Evolutionary conservation across 2,329 filamentous ascomycete genomes (phyloP).

Genomic region (Westerdykella sp.): DNA sequence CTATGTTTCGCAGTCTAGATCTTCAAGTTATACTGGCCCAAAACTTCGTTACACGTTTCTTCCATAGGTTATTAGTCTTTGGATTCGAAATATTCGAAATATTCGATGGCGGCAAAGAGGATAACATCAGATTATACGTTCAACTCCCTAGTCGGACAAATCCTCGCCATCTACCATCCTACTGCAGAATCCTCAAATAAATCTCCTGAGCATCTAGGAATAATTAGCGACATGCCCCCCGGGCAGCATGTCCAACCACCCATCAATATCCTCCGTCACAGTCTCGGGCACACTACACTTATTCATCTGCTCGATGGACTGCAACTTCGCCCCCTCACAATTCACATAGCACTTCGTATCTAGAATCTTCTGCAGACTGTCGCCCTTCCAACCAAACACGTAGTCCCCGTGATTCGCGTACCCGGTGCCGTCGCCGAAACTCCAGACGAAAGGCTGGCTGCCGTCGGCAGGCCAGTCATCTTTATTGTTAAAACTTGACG

Average conservation of each 20-base stretch:
- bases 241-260: constrained; percentile 1
- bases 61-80: neutral
- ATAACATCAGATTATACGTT: neutral
- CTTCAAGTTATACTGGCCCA: too few relatives aligned
- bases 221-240: neutral
- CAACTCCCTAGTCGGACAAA: neutral
- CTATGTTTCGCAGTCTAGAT: too few relatives aligned
- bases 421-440: constrained; percentile 27
- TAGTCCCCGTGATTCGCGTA: constrained; percentile 47
- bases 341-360: constrained; percentile 8
- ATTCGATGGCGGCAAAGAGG: too few relatives aligned
- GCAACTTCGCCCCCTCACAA: constrained; percentile 7
- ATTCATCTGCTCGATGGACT: constrained; percentile 8
- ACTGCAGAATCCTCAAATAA: constrained; percentile 36
- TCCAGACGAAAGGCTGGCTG: constrained; percentile 14
- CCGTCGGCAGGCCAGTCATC: constrained; percentile 13
- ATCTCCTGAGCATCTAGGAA: neutral
- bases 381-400: constrained; percentile 46
- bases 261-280: constrained; percentile 45
- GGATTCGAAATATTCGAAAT: too few relatives aligned
- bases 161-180: neutral
- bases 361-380: constrained; percentile 12
- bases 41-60: too few relatives aligned
- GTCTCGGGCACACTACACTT: constrained; percentile 35
- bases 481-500: constrained; percentile 8